Evolutionary conservation across 306 rosid genomes (phyloP), one percentile per base, ranked within the genome.

Genomic region (Gynostemma pentaphyllum): DNA sequence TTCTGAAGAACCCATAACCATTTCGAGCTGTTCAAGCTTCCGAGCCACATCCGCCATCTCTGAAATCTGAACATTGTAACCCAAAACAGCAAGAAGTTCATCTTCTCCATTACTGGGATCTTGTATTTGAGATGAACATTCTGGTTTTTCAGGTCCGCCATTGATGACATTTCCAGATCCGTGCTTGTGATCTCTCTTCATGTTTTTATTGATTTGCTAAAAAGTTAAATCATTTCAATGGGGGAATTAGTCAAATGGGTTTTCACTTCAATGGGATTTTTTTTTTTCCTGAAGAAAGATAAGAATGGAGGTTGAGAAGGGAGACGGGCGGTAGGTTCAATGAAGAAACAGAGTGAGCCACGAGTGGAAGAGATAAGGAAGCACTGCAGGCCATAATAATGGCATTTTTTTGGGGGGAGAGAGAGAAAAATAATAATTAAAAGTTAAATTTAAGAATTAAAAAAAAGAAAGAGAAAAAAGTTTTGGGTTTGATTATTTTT

Each of bases 11-110:
- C 83, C 87, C 90, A 90, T 80, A 6, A 66, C 83, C 97, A 87
- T 85, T 60, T 87, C 94, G 2, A 90, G 78, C 63, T 82, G 88
- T 68, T 90, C 90, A 1, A 90, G 83, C 72, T 82, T 87, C 71
- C 79, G 82, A 0, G 97, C 97, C 15, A 90, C 90, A 21, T 81
- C 85, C 0, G 82, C 87, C 95, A 90, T 84, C 81, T 90, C 94
- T 0, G 88, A 76, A 0, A 81, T 45, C 56, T 83, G 80, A 2
- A 90, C 95, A 71, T 81, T 87, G 82, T 84, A 90, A 0, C 97
- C 97, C 68, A 90, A 29, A 41, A 80, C 82, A 8, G 85, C 97
- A 1, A 90, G 81, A 4, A 61, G 34, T 75, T 84, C 85, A 49
- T 90, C 97, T 79, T 82, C 70, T 5, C 64, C 79, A 13, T n/a